Evolutionary conservation across 331 rosid genomes (phyloP).

Genomic region (Pyrus hybrid): DNA sequence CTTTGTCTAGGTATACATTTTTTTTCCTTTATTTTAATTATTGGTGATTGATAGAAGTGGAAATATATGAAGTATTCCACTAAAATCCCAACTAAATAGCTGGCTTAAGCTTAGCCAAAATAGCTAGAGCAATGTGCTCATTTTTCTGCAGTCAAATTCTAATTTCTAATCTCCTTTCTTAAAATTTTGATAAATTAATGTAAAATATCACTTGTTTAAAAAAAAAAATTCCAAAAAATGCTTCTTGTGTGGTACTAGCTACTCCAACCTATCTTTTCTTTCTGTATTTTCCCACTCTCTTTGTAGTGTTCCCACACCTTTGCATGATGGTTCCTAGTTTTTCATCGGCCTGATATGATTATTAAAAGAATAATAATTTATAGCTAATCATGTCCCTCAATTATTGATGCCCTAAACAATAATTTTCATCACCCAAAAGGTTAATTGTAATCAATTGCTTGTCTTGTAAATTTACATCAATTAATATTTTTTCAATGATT

Average conservation of each 20-base stretch:
- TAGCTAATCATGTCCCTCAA: neutral
- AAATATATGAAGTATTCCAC: neutral
- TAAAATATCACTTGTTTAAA: no score
- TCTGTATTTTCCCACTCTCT: neutral
- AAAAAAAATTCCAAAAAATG: neutral
- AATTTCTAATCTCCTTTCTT: neutral
- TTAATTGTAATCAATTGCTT: neutral
- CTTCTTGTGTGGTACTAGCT: neutral
- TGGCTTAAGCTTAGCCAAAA: neutral
- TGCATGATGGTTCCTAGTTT: neutral
- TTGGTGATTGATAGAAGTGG: neutral
- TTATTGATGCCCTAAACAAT: neutral
- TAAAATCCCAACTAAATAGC: neutral
- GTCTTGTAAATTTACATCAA: neutral
- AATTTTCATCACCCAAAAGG: neutral
- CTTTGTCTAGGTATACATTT: neutral
- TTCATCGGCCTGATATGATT: neutral
- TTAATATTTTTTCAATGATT: neutral
- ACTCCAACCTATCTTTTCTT: neutral
- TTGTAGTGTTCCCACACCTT: neutral
- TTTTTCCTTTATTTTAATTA: neutral
- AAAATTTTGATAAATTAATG: neutral
- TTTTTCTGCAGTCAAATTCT: neutral
- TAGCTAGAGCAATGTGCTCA: neutral
- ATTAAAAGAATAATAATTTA: neutral